phyloP scores from a whole-genome alignment of 345 rosid species.

The Schrenkiella parvula region DNA sequence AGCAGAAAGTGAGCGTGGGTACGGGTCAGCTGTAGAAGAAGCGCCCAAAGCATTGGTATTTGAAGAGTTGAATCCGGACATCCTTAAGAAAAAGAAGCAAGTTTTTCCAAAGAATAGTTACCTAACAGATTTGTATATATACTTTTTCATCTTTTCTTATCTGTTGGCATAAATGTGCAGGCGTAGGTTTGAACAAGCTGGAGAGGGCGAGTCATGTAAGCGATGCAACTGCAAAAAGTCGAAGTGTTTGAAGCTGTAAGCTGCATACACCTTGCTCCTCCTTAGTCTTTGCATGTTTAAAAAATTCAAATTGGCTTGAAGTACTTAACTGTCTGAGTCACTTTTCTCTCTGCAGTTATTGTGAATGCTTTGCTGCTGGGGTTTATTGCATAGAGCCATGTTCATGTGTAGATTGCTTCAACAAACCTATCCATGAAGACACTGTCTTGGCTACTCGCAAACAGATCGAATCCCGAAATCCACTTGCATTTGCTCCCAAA shows the following conservation, averaged over 20 bases:
- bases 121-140: not conserved
- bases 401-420: constrained; percentile 91
- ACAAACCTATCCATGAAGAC: constrained; percentile 89
- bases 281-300: not conserved
- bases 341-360: constrained; percentile 54
- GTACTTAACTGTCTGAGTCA: not conserved
- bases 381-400: constrained; percentile 94
- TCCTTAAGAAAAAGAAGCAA: constrained; percentile 77
- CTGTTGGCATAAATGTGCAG: constrained; percentile 42
- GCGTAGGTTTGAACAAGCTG: constrained; percentile 55
- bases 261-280: constrained; percentile 15
- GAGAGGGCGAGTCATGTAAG: constrained; percentile 70
- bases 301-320: not conserved
- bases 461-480: constrained; percentile 92
- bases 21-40: constrained; percentile 46
- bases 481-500: constrained; percentile 99
- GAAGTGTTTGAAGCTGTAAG: constrained; percentile 97
- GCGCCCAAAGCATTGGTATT: constrained; percentile 39
- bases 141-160: not conserved
- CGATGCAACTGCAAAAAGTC: constrained; percentile 97
- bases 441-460: constrained; percentile 93
- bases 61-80: constrained; percentile 56
- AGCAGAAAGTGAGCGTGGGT: constrained; percentile 40
- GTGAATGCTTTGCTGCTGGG: constrained; percentile 99
- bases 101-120: constrained; percentile 2